Evolutionary conservation across 768 basidiomycete genomes (phyloP).

Genomic region (Pholiota molesta): DNA sequence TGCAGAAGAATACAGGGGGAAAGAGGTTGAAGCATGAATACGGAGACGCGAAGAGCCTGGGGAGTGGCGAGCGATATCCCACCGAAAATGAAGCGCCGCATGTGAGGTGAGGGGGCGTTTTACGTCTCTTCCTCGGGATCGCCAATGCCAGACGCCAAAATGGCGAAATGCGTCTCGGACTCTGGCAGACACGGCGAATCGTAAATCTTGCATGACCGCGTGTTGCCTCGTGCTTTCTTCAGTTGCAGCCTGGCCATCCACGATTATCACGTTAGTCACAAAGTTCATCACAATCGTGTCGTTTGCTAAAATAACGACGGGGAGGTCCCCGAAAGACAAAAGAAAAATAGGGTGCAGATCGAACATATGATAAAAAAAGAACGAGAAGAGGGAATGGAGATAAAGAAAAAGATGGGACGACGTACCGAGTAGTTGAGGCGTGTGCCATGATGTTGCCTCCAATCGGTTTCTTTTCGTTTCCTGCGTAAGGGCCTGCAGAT

Average conservation of each 20-base stretch:
- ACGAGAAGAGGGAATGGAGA: neutral
- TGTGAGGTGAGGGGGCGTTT: constrained; percentile 11
- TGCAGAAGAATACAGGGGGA: neutral
- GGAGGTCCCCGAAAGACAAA: neutral
- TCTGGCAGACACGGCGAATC: constrained; percentile 98
- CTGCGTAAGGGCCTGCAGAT: constrained; percentile 82
- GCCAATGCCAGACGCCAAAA: constrained; percentile 87
- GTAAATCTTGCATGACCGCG: constrained; percentile 94
- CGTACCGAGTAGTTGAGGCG: constrained; percentile 93
- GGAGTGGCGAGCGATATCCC: neutral
- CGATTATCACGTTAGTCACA: neutral
- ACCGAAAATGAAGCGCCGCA: too few species aligned
- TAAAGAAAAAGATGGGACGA: constrained; percentile 3
- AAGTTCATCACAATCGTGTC: neutral
- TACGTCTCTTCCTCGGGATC: constrained; percentile 89
- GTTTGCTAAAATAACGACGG: neutral
- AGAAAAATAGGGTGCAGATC: neutral
- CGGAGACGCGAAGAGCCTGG: neutral
- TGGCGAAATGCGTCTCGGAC: constrained; percentile 94
- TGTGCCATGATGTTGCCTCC: constrained; percentile 99
- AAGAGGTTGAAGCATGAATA: neutral
- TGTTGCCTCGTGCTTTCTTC: constrained; percentile 89
- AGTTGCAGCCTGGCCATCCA: constrained; percentile 68
- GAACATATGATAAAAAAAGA: neutral
- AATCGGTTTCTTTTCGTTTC: constrained; percentile 97